Evolutionary conservation across 352 stramenopile genomes (phyloP).

Genomic region (Pythium coloratum): DNA sequence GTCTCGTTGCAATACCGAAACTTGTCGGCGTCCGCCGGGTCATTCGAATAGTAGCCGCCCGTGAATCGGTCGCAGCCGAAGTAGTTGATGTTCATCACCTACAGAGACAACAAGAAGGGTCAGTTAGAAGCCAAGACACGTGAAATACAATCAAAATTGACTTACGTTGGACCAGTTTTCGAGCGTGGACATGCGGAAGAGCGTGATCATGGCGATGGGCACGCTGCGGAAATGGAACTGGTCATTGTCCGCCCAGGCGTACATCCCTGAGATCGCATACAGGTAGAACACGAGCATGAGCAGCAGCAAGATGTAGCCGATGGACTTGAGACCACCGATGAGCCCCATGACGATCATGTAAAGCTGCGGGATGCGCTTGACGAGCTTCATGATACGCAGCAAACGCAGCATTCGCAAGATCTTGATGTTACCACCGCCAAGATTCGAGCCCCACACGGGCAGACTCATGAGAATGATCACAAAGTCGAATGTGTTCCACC

Average conservation of each 20-base stretch:
- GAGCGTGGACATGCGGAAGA: constrained; percentile 81
- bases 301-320: constrained; percentile 89
- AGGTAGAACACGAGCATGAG: constrained; percentile 89
- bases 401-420: constrained; percentile 86
- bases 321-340: constrained; percentile 85
- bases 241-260: constrained; percentile 87
- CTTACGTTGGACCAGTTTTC: constrained; percentile 79
- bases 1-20: constrained; percentile 73
- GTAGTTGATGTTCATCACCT: constrained; percentile 84
- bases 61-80: constrained; percentile 67
- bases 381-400: constrained; percentile 89
- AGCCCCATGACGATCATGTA: constrained; percentile 92
- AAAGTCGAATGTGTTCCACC: constrained; percentile 87
- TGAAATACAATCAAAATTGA: constrained; percentile 2
- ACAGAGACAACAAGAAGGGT: constrained; percentile 5
- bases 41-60: constrained; percentile 65
- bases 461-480: constrained; percentile 83
- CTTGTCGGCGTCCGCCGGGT: constrained; percentile 33
- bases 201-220: constrained; percentile 79
- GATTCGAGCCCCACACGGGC: constrained; percentile 54
- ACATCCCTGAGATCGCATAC: constrained; percentile 91
- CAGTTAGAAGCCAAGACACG: neutral
- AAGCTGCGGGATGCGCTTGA: constrained; percentile 88
- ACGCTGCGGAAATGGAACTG: constrained; percentile 82
- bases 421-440: constrained; percentile 67